Base-by-base conservation (phyloP, 768 basidiomycete species). In the Lactarius sp. region DNA sequence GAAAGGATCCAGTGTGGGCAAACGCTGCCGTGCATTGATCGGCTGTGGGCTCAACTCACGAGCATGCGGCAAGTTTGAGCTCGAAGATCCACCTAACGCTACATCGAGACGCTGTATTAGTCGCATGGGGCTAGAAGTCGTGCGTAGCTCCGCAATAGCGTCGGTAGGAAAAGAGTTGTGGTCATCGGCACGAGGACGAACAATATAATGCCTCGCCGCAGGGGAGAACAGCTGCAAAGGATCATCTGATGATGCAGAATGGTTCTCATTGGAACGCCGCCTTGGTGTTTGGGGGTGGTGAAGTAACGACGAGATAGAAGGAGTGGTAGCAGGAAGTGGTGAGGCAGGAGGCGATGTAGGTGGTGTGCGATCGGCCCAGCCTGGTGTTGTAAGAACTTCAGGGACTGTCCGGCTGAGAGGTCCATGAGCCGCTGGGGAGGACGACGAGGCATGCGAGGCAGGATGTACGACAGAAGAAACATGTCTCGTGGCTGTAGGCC, bases 321-420 rank as follows among this genome's bases (percentile, higher is more conserved):
- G 56, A 5, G 22, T 1, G 22, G 14, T 16, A 10, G 31, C 52
- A 33, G 20, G 14, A 14, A 13, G 39, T 1, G 57, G 27, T 41
- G 62, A 64, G 56, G 22, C 36, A n/a, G 46, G 56, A 1, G 62
- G 41, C 1, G 62, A 54, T 6, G 62, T 59, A 10, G 62, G 57
- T 5, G 37, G 52, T 22, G 39, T 37, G n/a, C 8, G 37, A 42
- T 6, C 10, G 1, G 57, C 46, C 27, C 27, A 42, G 4, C 37
- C 52, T 18, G 44, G 52, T 10, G 62, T 59, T 4, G 52, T 36
- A n/a, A 16, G 1, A 3, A 41, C 36, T 52, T 54, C 57, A 2
- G 53, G 49, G 36, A 16, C 10, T 10, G 52, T 27, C n/a, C 20
- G 10, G 12, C 44, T 6, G 34, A 59, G 52, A 64, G 46, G 31